phyloP scores from a whole-genome alignment of 1,139 yeast genomes.

The Blastobotrys persicus region DNA sequence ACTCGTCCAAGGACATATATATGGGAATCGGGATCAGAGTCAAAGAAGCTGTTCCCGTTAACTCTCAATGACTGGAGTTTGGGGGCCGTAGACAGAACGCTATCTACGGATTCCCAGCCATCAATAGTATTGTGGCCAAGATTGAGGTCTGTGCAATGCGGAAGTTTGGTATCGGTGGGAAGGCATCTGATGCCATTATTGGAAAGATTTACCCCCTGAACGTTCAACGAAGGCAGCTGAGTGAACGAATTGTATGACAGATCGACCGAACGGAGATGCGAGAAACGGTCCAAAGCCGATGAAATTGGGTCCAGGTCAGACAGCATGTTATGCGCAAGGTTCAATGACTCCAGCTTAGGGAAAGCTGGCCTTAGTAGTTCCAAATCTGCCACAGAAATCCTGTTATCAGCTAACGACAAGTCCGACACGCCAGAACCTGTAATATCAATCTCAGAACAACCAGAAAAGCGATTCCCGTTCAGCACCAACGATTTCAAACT shows the following conservation, averaged over 20 bases:
- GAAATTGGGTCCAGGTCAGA: neutral
- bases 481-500: constrained; percentile 48
- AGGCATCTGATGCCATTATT: constrained; percentile 24
- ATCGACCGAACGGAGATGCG: constrained; percentile 39
- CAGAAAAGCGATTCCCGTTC: constrained; percentile 60
- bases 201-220: constrained; percentile 28
- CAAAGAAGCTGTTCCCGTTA: constrained; percentile 52
- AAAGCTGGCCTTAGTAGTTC: constrained; percentile 40
- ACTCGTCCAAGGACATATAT: constrained; percentile 50
- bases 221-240: constrained; percentile 34
- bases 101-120: constrained; percentile 52
- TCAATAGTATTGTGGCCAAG: constrained; percentile 48
- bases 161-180: neutral
- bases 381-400: constrained; percentile 32
- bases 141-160: constrained; percentile 38
- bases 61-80: constrained; percentile 47
- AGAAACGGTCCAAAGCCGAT: constrained; percentile 8
- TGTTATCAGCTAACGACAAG: constrained; percentile 43
- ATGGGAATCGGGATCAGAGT: constrained; percentile 39
- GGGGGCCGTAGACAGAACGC: constrained; percentile 39
- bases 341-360: constrained; percentile 45
- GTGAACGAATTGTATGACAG: constrained; percentile 47
- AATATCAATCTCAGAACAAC: constrained; percentile 8
- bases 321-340: constrained; percentile 47
- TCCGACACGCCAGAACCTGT: constrained; percentile 25